Evolutionary conservation across 495 filamentous ascomycete species (phyloP).

Genomic region (Neurospora sp.): DNA sequence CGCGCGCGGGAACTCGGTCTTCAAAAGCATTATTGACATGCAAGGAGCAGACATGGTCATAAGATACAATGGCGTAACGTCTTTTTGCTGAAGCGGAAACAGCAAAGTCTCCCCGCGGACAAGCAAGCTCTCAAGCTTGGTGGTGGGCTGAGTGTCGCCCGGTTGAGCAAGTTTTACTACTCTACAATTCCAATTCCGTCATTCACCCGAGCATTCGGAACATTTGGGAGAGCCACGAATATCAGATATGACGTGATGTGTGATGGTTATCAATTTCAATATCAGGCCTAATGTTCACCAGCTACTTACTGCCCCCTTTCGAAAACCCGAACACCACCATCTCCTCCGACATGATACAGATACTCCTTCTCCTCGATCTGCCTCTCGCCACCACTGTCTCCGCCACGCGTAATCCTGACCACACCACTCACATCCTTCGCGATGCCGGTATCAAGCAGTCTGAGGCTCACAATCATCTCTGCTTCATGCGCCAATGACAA

Average conservation of each 20-base stretch:
- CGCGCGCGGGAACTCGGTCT: conserved; percentile 21
- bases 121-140: neutral
- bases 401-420: conserved; percentile 58
- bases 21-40: conserved; percentile 11
- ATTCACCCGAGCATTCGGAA: neutral
- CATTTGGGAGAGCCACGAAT: neutral
- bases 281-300: neutral
- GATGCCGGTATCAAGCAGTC: conserved; percentile 70
- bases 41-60: conserved; percentile 22
- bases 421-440: conserved; percentile 90
- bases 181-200: neutral
- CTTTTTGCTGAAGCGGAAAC: conserved; percentile 2
- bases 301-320: conserved; percentile 49
- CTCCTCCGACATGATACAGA: conserved; percentile 67
- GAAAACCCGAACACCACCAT: conserved; percentile 74
- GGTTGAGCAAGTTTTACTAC: neutral
- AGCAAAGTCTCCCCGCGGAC: neutral
- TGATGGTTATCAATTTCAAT: neutral
- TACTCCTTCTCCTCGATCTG: conserved; percentile 55
- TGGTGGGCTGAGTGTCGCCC: neutral
- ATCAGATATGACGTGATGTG: neutral
- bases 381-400: conserved; percentile 11
- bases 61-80: conserved; percentile 23
- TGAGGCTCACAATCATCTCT: conserved; percentile 53
- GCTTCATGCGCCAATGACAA: conserved; percentile 68